Base-by-base conservation (phyloP, 106 monocot genomes). In the Agapanthus africanus region DNA sequence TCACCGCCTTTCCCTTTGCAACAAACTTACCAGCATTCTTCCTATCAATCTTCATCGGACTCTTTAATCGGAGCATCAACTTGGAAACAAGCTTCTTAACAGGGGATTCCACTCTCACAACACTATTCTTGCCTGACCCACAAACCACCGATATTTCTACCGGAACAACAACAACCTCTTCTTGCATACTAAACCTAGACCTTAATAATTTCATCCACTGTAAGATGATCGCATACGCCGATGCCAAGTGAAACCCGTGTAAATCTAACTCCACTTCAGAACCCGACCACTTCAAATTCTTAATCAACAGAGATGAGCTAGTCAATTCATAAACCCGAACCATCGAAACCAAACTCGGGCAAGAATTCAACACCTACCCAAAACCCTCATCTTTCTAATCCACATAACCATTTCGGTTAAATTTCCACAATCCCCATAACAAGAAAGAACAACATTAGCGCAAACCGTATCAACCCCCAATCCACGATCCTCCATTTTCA, bases 1-100 rank as follows among this genome's bases (percentile, higher is more conserved):
- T 82, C 49, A 86, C 74, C 0, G 52, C 76, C 66, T 81, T 83
- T 21, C 83, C 79, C 40, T 78, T 82, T 18, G 85, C 88, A 42
- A 86, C 47, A 73, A 91, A 86, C 71, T 82, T 83, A 1, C 95
- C 95, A 18, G 32, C 40, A 72, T 95, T 95, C 42, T 80, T 88
- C 76, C 84, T 80, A 47, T 88, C 91, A 15, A 95, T 73, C 71
- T 70, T 83, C 74, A 88, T 27, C 0, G 91, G 86, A 66, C 88
- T 82, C 26, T 69, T 70, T 76, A 84, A 70, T 51, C 42, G 40
- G 40, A 72, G 54, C 81, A 88, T 74, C 40, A 86, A 49, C 76
- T 69, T 81, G 1, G 79, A 82, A n/a, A 86, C 86, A 76, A 95
- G 54, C 63, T 38, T 70, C 60, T 73, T 88, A 16, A 91, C 56